phyloP scores from a whole-genome alignment of 306 rosid genomes.

The Ziziphus jujuba region DNA sequence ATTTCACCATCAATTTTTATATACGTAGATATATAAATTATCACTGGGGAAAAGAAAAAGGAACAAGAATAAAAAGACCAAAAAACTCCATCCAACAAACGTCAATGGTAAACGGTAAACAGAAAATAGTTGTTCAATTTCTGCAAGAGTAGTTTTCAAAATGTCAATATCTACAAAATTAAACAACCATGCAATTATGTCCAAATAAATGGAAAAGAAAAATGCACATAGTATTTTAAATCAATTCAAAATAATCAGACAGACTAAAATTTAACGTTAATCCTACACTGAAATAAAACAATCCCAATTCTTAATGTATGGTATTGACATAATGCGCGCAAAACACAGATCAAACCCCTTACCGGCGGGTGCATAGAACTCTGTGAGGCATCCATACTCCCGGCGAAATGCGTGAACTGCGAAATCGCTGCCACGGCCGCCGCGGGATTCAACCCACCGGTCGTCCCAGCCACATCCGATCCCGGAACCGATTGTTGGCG shows the following conservation, averaged over 20 bases:
- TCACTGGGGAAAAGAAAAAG: too few relatives aligned
- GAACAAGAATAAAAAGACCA: too few relatives aligned
- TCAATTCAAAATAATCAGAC: background rate
- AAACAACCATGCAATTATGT: background rate
- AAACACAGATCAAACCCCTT: constrained; percentile 4
- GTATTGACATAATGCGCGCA: background rate
- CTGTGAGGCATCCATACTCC: constrained; percentile 25
- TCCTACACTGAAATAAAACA: background rate
- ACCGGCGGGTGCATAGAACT: constrained; percentile 25
- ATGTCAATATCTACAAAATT: background rate
- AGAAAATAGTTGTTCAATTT: too few relatives aligned
- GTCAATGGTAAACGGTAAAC: too few relatives aligned
- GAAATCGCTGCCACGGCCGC: constrained; percentile 20
- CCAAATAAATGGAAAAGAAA: background rate
- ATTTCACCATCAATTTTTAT: too few relatives aligned
- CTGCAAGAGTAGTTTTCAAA: too few relatives aligned
- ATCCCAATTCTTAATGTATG: background rate
- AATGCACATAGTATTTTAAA: too few relatives aligned
- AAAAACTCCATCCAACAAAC: too few relatives aligned
- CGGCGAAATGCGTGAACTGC: constrained; percentile 24
- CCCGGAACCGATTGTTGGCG: constrained; percentile 16
- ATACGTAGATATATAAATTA: too few relatives aligned
- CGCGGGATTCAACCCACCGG: constrained; percentile 19
- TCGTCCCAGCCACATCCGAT: background rate
- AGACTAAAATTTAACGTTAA: background rate